A percentile compares a stretch with the other conserved stretches of the same genome.
Conservation (phyloP, 176 grass and related monocot genomes). For the Areca catechu region DNA sequence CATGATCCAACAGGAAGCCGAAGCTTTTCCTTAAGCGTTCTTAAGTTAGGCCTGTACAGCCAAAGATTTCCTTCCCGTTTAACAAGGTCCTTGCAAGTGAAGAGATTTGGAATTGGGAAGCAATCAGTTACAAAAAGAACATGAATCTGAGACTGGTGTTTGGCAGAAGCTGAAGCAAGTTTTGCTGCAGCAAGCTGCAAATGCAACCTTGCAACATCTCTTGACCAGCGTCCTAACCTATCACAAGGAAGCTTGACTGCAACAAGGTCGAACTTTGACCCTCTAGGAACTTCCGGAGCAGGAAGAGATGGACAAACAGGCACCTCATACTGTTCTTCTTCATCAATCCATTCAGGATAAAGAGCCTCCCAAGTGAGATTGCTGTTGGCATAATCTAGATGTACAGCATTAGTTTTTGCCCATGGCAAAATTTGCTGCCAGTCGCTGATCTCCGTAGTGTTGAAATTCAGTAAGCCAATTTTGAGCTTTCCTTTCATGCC, state of each 20-base stretch:
- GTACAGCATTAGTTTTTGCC: slow-evolving; percentile 17
- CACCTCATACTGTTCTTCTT: slow-evolving; percentile 24
- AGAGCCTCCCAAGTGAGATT: slow-evolving; percentile 45
- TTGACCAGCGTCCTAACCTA: slow-evolving; percentile 23
- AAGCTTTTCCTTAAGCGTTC: slow-evolving; percentile 24
- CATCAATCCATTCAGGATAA: slow-evolving; percentile 70
- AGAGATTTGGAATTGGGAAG: slow-evolving; percentile 58
- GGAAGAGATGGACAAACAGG: slow-evolving; percentile 47
- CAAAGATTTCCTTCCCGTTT: slow-evolving; percentile 33
- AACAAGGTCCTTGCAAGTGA: slow-evolving; percentile 46
- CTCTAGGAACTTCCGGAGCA: slow-evolving; percentile 18
- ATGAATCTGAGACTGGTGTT: background rate
- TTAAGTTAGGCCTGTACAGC: slow-evolving; percentile 37
- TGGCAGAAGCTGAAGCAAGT: slow-evolving; percentile 20
- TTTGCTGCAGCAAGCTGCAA: slow-evolving; percentile 61
- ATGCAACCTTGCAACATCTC: slow-evolving; percentile 71
- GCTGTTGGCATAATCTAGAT: slow-evolving; percentile 25
- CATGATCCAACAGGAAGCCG: slow-evolving; percentile 55
- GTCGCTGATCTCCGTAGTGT: slow-evolving; percentile 26
- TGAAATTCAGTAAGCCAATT: slow-evolving; percentile 68
- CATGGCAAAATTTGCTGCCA: slow-evolving; percentile 26
- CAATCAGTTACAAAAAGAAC: slow-evolving; percentile 39
- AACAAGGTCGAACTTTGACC: slow-evolving; percentile 39
- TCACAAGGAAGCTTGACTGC: slow-evolving; percentile 57
- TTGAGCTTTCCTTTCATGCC: background rate